phyloP scores from a whole-genome alignment of 116 monocot species.

The Zostera marina region DNA sequence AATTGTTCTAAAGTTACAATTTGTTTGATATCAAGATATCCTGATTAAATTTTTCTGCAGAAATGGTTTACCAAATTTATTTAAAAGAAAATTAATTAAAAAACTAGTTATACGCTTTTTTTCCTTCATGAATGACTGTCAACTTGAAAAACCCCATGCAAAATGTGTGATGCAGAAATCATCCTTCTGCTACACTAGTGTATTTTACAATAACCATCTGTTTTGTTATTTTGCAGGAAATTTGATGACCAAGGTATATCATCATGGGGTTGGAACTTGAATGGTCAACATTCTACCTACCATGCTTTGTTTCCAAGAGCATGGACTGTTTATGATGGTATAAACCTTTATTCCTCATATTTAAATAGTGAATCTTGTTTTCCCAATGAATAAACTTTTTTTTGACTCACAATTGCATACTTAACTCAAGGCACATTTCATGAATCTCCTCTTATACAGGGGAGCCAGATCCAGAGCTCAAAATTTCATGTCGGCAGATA shows the following conservation, averaged over 20 bases:
- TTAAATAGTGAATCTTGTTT: neutral
- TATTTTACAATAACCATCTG: neutral
- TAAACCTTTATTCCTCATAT: neutral
- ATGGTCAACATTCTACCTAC: constrained; percentile 96
- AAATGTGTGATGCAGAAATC: neutral
- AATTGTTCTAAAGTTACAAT: too few relatives aligned
- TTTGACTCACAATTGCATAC: neutral
- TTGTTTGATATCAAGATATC: too few relatives aligned
- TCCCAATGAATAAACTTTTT: neutral
- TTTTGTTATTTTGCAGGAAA: constrained; percentile 30
- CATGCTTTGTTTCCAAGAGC: constrained; percentile 98
- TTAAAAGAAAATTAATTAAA: too few relatives aligned
- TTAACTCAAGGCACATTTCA: neutral
- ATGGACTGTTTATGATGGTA: constrained; percentile 99
- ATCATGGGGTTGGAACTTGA: constrained; percentile 95
- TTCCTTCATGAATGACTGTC: too few relatives aligned
- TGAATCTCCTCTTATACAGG: constrained; percentile 22
- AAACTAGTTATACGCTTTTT: too few relatives aligned
- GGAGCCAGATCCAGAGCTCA: constrained; percentile 96
- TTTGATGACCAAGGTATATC: constrained; percentile 66
- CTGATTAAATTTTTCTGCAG: too few relatives aligned
- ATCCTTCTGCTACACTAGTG: neutral
- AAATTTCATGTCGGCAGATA: constrained; percentile 97
- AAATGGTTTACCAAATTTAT: too few relatives aligned
- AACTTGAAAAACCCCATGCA: too few relatives aligned